Evolutionary conservation across 2,329 filamentous ascomycete species (phyloP).

Genomic region (Colletotrichum eremochloae): DNA sequence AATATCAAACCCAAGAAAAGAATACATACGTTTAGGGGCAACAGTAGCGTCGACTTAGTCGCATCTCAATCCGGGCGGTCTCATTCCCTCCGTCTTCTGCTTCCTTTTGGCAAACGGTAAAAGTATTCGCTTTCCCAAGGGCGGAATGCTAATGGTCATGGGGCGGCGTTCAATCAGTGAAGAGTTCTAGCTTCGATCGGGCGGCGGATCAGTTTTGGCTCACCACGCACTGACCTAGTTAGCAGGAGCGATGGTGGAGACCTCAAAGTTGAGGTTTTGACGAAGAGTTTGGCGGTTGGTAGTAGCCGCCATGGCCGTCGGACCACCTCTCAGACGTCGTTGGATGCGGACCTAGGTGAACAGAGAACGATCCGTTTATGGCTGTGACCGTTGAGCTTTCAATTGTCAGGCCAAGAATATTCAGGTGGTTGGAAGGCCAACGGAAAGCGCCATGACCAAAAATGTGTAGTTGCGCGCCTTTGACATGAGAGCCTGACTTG

Average conservation of each 20-base stretch:
- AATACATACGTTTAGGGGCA: background rate
- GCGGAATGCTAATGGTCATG: background rate
- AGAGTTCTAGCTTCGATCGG: background rate
- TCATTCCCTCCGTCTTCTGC: background rate
- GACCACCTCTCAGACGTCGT: background rate
- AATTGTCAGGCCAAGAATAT: background rate
- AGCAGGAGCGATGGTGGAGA: background rate
- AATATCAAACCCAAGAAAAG: background rate
- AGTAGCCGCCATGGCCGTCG: background rate
- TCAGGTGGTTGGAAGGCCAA: slow-evolving; percentile 9
- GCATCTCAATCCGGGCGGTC: background rate
- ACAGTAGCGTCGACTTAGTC: background rate
- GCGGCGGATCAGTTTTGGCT: background rate
- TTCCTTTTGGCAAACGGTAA: background rate
- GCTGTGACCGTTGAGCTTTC: background rate
- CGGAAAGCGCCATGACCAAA: background rate
- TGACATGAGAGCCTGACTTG: background rate
- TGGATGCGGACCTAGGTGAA: background rate
- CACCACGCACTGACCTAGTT: background rate
- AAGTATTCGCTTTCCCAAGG: background rate
- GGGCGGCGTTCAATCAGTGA: background rate
- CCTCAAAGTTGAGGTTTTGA: background rate
- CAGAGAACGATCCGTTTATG: background rate
- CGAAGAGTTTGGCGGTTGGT: background rate
- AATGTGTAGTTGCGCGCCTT: background rate